Conservation (phyloP, 805 yeast species). For the Pichia cabralensis region DNA sequence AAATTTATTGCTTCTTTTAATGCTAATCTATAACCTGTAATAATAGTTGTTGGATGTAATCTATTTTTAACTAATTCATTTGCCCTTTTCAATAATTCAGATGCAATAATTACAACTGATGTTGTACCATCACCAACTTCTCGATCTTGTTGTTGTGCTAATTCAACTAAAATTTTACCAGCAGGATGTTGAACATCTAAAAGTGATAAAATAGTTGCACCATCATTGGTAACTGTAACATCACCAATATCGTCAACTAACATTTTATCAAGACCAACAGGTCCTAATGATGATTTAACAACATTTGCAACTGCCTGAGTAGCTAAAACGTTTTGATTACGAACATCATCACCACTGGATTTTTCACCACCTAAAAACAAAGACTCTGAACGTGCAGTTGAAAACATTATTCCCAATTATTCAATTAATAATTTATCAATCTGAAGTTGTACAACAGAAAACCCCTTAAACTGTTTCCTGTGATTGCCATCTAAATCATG, state of each 20-base stretch:
- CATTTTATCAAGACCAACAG: slow-evolving; percentile 98
- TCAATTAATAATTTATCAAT: no score
- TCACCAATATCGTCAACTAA: slow-evolving; percentile 98
- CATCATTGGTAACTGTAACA: slow-evolving; percentile 97
- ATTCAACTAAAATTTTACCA: slow-evolving; percentile 90
- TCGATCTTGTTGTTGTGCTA: slow-evolving; percentile 97
- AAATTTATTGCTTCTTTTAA: slow-evolving; percentile 82
- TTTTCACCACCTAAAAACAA: slow-evolving; percentile 94
- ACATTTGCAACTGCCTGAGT: slow-evolving; percentile 79
- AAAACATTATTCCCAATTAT: no score
- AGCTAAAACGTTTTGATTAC: slow-evolving; percentile 93
- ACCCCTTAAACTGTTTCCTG: no score
- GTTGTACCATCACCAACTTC: slow-evolving; percentile 95
- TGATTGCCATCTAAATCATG: no score
- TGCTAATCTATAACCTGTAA: slow-evolving; percentile 92
- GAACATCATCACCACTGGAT: slow-evolving; percentile 88
- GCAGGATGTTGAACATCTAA: slow-evolving; percentile 99
- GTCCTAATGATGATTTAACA: slow-evolving; percentile 90
- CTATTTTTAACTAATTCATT: slow-evolving; percentile 87
- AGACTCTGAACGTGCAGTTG: slow-evolving; percentile 83
- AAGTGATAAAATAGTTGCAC: slow-evolving; percentile 87
- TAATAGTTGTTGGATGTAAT: slow-evolving; percentile 96
- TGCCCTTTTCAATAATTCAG: slow-evolving; percentile 86
- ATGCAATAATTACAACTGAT: slow-evolving; percentile 90
- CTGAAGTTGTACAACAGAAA: no score